Percentiles rank a stretch among this genome's conserved stretches.
Evolutionary conservation across 305 asterid species (phyloP).

Genomic region (Solanum hybrid): DNA sequence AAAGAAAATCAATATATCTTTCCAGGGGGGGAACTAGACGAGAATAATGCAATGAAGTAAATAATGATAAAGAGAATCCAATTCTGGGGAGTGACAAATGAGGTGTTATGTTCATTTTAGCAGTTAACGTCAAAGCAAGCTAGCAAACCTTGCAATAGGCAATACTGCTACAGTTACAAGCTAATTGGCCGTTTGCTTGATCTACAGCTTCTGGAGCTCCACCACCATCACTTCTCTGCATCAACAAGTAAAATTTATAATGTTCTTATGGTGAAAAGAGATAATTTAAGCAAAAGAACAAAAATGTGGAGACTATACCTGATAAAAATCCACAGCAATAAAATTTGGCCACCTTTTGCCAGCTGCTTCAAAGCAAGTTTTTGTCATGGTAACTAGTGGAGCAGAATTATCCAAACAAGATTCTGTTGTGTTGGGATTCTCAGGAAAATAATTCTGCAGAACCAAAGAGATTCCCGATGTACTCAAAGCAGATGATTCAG

Average conservation of each 20-base stretch:
- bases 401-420: constrained; percentile 72
- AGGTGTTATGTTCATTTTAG: neutral
- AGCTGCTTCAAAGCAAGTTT: constrained; percentile 49
- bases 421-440: constrained; percentile 41
- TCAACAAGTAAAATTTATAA: neutral
- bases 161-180: constrained; percentile 80
- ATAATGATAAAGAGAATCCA: neutral
- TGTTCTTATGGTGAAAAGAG: neutral
- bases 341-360: constrained; percentile 88
- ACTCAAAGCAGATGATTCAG: constrained; percentile 61
- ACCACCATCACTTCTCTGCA: constrained; percentile 84
- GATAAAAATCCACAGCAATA: constrained; percentile 76
- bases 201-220: constrained; percentile 91
- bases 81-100: neutral
- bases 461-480: constrained; percentile 48
- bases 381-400: constrained; percentile 36
- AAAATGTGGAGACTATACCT: constrained; percentile 16
- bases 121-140: neutral
- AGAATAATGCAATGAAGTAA: neutral
- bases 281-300: neutral
- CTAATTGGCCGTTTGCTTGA: constrained; percentile 71
- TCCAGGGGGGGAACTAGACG: neutral
- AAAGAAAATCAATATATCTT: neutral
- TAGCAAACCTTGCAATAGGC: constrained; percentile 74
- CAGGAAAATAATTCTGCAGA: constrained; percentile 61